Conservation (phyloP, 1,139 yeast genomes). For the Fermentozyma sake region DNA sequence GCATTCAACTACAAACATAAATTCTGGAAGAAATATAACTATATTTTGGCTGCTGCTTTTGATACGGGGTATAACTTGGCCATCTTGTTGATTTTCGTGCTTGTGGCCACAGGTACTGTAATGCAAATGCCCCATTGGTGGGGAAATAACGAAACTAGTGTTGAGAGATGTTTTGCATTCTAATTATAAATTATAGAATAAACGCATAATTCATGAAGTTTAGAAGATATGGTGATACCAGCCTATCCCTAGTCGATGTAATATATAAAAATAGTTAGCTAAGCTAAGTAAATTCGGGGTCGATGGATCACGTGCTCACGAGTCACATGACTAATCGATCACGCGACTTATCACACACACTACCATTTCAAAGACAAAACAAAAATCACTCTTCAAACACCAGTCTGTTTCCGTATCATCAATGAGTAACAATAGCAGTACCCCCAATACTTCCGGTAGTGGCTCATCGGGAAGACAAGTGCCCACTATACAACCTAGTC, state of each 20-base stretch:
- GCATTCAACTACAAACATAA: constrained; percentile 31
- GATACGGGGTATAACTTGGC: constrained; percentile 48
- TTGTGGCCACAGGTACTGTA: constrained; percentile 28
- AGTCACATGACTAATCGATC: no score
- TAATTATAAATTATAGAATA: background rate
- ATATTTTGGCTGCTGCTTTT: constrained; percentile 46
- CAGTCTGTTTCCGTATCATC: background rate
- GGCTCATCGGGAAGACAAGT: constrained; percentile 1
- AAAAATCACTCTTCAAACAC: constrained; percentile 1
- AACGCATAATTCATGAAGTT: background rate
- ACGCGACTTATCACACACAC: constrained; percentile 1
- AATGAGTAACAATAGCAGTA: background rate
- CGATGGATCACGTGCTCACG: no score
- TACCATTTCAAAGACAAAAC: background rate
- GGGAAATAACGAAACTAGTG: constrained; percentile 39
- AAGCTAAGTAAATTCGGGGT: no score
- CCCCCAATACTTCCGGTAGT: constrained; percentile 1
- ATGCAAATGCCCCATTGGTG: constrained; percentile 43
- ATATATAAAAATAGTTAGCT: no score
- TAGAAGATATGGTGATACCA: no score
- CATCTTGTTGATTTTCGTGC: constrained; percentile 31
- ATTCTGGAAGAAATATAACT: constrained; percentile 41
- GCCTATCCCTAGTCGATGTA: no score
- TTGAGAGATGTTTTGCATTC: constrained; percentile 40
- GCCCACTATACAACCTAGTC: constrained; percentile 41